These are phyloP conservation scores for Metschnikowia sp. DNA, from an alignment of 805 yeast species.

Conservation along the genomic window DNA sequence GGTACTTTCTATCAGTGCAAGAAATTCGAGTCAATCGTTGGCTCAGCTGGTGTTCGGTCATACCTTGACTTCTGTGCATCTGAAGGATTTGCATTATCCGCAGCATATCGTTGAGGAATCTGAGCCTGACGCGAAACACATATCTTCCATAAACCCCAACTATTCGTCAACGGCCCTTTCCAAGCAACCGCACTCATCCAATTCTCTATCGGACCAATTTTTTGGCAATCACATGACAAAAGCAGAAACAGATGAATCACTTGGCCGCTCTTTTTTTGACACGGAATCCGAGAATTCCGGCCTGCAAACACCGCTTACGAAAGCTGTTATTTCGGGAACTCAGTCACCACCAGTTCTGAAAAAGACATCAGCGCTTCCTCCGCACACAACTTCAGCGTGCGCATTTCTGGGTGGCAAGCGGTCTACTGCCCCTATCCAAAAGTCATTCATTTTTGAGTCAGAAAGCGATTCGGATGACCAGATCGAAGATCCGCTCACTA, in stretches of 20 bases:
- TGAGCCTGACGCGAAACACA: constrained; percentile 26
- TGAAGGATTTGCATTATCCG: constrained; percentile 21
- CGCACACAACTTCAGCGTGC: constrained; percentile 41
- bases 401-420: constrained; percentile 33
- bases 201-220: constrained; percentile 37
- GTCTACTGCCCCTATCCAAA: constrained; percentile 12
- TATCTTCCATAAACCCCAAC: constrained; percentile 30
- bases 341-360: constrained; percentile 24
- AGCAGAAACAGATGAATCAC: constrained; percentile 5
- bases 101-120: constrained; percentile 17
- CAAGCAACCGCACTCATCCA: constrained; percentile 41
- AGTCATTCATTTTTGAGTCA: constrained; percentile 36
- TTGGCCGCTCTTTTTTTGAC: constrained; percentile 16
- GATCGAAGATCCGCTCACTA: constrained; percentile 15
- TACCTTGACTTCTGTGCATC: constrained; percentile 16
- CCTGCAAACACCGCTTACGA: constrained; percentile 1
- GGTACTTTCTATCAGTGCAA: constrained; percentile 37
- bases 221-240: constrained; percentile 27
- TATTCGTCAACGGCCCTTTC: constrained; percentile 36
- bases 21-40: constrained; percentile 40
- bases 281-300: constrained; percentile 5
- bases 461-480: constrained; percentile 37
- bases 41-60: constrained; percentile 40
- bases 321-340: constrained; percentile 9
- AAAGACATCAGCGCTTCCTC: constrained; percentile 41